Evolutionary conservation across 129 eudicot genomes (phyloP).

Genomic region (Flaveria bidentis): DNA sequence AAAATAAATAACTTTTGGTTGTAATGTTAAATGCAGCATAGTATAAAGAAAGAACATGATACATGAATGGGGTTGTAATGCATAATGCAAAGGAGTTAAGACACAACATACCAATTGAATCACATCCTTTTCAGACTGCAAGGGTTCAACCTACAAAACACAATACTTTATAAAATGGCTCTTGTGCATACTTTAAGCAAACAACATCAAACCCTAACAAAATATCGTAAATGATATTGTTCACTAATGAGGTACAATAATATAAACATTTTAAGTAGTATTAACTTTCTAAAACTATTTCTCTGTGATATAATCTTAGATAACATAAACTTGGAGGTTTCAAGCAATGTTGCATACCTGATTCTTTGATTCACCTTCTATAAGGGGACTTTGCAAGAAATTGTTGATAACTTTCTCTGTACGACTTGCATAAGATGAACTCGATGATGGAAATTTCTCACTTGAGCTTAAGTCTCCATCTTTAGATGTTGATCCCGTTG

Average conservation of each 20-base stretch:
- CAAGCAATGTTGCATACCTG: slow-evolving; percentile 35
- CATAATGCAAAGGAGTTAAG: neutral
- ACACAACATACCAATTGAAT: slow-evolving; percentile 66
- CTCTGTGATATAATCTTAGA: neutral
- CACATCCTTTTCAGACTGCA: slow-evolving; percentile 61
- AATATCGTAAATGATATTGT: too few relatives aligned
- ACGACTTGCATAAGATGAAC: slow-evolving; percentile 47
- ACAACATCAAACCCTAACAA: neutral
- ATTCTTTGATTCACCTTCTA: slow-evolving; percentile 51
- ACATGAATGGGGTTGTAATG: neutral
- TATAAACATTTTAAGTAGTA: too few relatives aligned
- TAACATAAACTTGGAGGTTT: neutral
- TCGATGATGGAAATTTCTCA: slow-evolving; percentile 31
- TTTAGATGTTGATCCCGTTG: slow-evolving; percentile 27
- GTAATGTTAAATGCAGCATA: neutral
- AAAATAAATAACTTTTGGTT: neutral
- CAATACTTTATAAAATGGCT: slow-evolving; percentile 14
- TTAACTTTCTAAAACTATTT: too few relatives aligned
- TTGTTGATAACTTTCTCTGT: slow-evolving; percentile 61
- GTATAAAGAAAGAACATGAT: too few relatives aligned
- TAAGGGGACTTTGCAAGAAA: slow-evolving; percentile 61
- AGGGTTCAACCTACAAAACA: slow-evolving; percentile 49
- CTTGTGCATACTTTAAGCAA: neutral
- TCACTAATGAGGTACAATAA: too few relatives aligned
- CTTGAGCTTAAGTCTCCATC: slow-evolving; percentile 23